These are phyloP conservation scores for Sisymbrium irio DNA, from an alignment of 345 rosid genomes.

Conservation along the genomic window DNA sequence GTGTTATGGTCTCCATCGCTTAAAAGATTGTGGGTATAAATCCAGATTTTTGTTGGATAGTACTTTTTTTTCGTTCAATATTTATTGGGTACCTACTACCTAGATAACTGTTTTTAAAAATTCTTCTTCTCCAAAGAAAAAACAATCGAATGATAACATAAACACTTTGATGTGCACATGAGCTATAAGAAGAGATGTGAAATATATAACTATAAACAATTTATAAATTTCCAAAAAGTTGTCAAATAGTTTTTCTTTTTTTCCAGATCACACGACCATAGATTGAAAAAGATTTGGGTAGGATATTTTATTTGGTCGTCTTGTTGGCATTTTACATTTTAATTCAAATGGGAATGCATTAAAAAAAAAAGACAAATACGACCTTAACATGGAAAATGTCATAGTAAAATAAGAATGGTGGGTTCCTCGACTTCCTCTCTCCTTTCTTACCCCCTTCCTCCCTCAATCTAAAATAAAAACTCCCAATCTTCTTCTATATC, in stretches of 20 bases:
- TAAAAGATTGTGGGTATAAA: not conserved
- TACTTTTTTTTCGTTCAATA: not conserved
- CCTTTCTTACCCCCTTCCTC: not conserved
- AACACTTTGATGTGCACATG: too few relatives aligned
- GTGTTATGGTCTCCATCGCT: not conserved
- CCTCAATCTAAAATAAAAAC: not conserved
- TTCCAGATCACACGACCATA: not conserved
- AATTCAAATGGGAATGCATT: not conserved
- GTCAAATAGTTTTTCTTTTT: not conserved
- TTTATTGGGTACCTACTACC: not conserved
- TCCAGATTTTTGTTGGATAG: not conserved
- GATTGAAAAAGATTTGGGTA: not conserved
- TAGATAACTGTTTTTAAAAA: not conserved
- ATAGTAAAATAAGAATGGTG: constrained; percentile 8
- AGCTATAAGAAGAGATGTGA: not conserved
- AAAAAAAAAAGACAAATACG: not conserved
- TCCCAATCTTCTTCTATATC: not conserved
- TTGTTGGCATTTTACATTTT: not conserved
- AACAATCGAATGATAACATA: too few relatives aligned
- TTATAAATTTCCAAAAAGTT: not conserved
- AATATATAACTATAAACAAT: not conserved
- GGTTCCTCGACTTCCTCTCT: constrained; percentile 16
- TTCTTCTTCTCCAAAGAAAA: too few relatives aligned
- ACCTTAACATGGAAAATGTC: constrained; percentile 14
- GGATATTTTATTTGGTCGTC: not conserved